These are phyloP conservation scores for Pyrenula aspistea DNA, from an alignment of 495 filamentous ascomycete species.

Conservation along the genomic window DNA sequence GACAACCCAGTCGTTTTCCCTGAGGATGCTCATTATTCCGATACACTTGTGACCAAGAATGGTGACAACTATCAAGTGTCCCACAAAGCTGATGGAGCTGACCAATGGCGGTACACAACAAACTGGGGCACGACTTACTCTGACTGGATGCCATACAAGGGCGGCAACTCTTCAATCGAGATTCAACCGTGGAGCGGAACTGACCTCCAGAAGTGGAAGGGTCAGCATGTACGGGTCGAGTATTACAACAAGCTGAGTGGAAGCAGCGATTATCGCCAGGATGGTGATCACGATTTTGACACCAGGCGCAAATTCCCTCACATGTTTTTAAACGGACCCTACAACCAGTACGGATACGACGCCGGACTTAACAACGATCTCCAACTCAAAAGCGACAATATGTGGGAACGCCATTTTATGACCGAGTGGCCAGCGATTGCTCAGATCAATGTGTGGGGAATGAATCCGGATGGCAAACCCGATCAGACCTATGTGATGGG, in stretches of 20 bases:
- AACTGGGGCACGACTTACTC: conserved; percentile 51
- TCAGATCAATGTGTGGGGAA: conserved; percentile 59
- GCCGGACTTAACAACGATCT: conserved; percentile 45
- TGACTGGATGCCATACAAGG: conserved; percentile 44
- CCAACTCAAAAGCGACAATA: conserved; percentile 34
- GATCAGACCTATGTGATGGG: conserved; percentile 47
- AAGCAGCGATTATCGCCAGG: conserved; percentile 52
- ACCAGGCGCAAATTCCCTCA: conserved; percentile 46
- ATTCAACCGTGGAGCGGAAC: conserved; percentile 48
- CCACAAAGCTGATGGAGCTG: conserved; percentile 52
- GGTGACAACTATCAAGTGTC: conserved; percentile 34
- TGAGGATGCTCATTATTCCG: conserved; percentile 44
- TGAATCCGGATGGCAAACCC: conserved; percentile 52
- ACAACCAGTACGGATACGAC: conserved; percentile 60
- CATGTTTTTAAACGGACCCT: conserved; percentile 52
- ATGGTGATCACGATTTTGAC: conserved; percentile 41
- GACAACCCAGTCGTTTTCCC: conserved; percentile 43
- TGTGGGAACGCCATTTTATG: conserved; percentile 52
- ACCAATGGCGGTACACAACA: conserved; percentile 51
- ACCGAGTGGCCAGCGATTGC: conserved; percentile 52
- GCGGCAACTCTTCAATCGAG: conserved; percentile 31
- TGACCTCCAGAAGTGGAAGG: conserved; percentile 48
- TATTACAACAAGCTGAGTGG: conserved; percentile 56
- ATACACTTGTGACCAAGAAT: conserved; percentile 29
- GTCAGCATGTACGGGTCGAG: conserved; percentile 53